Base-by-base conservation (phyloP, 2,329 filamentous ascomycete genomes). In the Fusarium fracticaudum region DNA sequence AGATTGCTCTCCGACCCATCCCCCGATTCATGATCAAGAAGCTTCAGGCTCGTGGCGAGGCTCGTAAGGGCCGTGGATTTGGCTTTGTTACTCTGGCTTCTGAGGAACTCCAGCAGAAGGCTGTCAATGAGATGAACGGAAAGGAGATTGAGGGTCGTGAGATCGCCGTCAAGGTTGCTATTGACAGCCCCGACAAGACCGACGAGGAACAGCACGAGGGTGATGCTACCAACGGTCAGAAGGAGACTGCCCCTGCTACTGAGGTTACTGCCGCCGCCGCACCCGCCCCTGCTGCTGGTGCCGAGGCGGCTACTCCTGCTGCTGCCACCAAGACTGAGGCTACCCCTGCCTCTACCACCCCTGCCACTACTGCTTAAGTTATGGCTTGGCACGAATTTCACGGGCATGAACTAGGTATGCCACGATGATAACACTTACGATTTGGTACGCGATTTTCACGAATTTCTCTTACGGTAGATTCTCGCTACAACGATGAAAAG, bases 11-110 rank as follows among this genome's bases (percentile, higher is more conserved):
- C 79, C 96, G 96, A 80, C 96, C 96, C 60, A 99, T 99, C 78
- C 96, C 96, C 79, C 95, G 96, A 81, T 99, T 98, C 89, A 99
- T 99, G 96, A 96, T 99, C 87, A 98, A 98, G 93, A 99, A 99
- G 91, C 94, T 99, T 73, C 95, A 98, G 87, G 95, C 96, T 81
- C 96, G 96, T 83, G 95, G 95, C 82, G 96, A 99, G 88, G 92
- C 96, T 80, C 96, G 96, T 88, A 99, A 99, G 92, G 96, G 96
- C 72, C 96, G 96, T 88, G 96, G 96, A 77, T 99, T 99, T 84
- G 96, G 96, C 77, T 99, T 99, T 84, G 96, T 99, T 74, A 98
- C 95, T 71, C 92, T 99, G 72, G 93, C 93, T 74, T 97, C 94
- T 24, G 96, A 99, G 89, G 95, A 98, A 86, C 86, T 96, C 81